phyloP scores from a whole-genome alignment of 2,329 filamentous ascomycete species.

The Cercospora nicotianae region DNA sequence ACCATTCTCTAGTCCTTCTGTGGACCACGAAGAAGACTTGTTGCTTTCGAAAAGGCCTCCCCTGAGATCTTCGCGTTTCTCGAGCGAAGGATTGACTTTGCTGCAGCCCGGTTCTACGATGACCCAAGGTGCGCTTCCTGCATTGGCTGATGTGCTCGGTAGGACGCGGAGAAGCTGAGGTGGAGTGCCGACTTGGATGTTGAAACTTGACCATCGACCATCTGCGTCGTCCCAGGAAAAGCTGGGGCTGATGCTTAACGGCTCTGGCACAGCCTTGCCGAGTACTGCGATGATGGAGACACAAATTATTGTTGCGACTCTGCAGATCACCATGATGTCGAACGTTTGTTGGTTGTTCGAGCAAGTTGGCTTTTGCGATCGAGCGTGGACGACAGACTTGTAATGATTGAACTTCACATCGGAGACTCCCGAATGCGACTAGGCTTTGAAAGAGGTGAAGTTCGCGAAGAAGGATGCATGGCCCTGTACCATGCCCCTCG shows the following conservation, averaged over 20 bases:
- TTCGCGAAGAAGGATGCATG: not conserved
- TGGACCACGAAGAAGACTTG: constrained; percentile 7
- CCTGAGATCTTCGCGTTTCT: not conserved
- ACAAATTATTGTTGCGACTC: not conserved
- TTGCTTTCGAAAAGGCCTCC: constrained; percentile 6
- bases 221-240: constrained; percentile 28
- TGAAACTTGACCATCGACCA: constrained; percentile 31
- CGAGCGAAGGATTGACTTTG: constrained; percentile 18
- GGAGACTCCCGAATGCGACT: not conserved
- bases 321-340: not conserved
- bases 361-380: not conserved
- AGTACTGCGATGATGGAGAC: not conserved
- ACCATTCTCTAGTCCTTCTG: not conserved
- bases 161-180: constrained; percentile 27
- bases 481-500: not conserved
- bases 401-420: not conserved
- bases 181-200: constrained; percentile 30
- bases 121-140: constrained; percentile 26
- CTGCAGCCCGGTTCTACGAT: constrained; percentile 30
- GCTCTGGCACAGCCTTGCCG: not conserved
- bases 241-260: not conserved
- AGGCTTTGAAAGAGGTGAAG: not conserved
- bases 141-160: constrained; percentile 28
- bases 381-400: not conserved
- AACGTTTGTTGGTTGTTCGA: not conserved